A percentile compares a stretch with the other conserved stretches of the same genome.
Evolutionary conservation across 2,329 filamentous ascomycete genomes (phyloP).

Genomic region (Ophiostoma ulmi): DNA sequence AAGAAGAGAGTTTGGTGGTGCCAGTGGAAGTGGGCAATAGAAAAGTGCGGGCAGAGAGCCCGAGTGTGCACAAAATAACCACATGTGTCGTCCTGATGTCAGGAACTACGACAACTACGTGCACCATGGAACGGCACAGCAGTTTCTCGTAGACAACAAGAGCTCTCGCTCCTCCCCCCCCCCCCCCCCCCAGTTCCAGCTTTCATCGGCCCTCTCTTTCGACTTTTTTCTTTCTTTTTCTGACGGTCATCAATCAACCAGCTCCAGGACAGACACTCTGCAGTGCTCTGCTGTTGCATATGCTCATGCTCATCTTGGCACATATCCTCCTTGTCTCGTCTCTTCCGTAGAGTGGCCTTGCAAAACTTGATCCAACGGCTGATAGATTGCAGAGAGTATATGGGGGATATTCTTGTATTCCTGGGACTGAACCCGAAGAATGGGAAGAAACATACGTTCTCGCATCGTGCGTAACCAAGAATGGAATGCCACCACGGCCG

Average conservation of each 20-base stretch:
- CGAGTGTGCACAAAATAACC: neutral
- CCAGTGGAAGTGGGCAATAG: neutral
- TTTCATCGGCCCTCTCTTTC: neutral
- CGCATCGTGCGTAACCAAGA: constrained; percentile 99
- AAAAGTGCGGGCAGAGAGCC: neutral
- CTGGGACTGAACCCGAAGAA: constrained; percentile 16
- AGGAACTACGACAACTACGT: constrained; percentile 12
- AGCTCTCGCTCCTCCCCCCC: neutral
- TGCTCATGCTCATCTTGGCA: constrained; percentile 12
- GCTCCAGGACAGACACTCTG: neutral
- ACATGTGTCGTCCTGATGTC: constrained; percentile 10
- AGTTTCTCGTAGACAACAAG: neutral
- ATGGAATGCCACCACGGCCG: constrained; percentile 99
- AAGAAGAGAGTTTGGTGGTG: neutral
- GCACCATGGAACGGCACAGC: constrained; percentile 12
- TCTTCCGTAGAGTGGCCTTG: constrained; percentile 43
- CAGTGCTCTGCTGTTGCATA: neutral
- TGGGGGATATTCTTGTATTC: neutral
- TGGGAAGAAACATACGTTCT: constrained; percentile 90
- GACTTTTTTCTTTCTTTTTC: neutral
- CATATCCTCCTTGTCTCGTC: constrained; percentile 25
- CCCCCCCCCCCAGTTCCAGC: neutral
- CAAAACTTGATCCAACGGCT: constrained; percentile 99
- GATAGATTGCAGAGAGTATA: constrained; percentile 74
- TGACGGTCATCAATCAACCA: neutral